phyloP scores from a whole-genome alignment of 176 grass and related monocot genomes.

The Oropetium thomaeum region DNA sequence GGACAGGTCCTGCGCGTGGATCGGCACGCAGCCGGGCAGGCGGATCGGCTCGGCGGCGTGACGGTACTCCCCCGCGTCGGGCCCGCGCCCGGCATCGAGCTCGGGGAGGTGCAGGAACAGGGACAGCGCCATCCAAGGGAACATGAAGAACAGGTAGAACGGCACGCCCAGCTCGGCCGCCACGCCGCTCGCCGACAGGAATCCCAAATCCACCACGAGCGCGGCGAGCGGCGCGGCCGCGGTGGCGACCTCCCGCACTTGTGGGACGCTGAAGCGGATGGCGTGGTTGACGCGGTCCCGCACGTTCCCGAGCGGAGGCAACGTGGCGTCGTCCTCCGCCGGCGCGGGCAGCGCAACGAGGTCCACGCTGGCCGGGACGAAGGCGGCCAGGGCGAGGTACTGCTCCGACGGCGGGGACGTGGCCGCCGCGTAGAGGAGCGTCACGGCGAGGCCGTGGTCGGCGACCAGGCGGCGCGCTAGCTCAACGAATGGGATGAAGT shows the following conservation, averaged over 20 bases:
- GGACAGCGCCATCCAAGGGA: constrained; percentile 46
- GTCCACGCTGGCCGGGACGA: too few relatives aligned
- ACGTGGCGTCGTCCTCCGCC: too few relatives aligned
- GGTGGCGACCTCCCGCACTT: not conserved
- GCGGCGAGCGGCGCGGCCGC: constrained; percentile 24
- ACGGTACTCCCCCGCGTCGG: constrained; percentile 25
- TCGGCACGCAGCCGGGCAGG: constrained; percentile 68
- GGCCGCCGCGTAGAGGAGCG: not conserved
- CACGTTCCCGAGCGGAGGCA: too few relatives aligned
- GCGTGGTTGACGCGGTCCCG: not conserved
- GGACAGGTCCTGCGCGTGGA: constrained; percentile 48
- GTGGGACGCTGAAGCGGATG: not conserved
- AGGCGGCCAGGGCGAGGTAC: too few relatives aligned
- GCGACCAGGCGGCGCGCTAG: not conserved
- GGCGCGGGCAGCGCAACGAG: too few relatives aligned
- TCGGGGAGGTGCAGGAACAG: constrained; percentile 60
- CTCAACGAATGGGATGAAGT: not conserved
- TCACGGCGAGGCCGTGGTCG: not conserved
- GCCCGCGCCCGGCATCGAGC: constrained; percentile 43
- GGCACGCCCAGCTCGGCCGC: constrained; percentile 30
- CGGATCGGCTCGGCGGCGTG: constrained; percentile 48
- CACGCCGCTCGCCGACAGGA: constrained; percentile 24
- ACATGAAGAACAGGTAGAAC: constrained; percentile 62
- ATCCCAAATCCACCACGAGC: constrained; percentile 50
- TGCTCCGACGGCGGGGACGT: not conserved